Evolutionary conservation across 129 eudicot genomes (phyloP).

Genomic region (Lonicera japonica): DNA sequence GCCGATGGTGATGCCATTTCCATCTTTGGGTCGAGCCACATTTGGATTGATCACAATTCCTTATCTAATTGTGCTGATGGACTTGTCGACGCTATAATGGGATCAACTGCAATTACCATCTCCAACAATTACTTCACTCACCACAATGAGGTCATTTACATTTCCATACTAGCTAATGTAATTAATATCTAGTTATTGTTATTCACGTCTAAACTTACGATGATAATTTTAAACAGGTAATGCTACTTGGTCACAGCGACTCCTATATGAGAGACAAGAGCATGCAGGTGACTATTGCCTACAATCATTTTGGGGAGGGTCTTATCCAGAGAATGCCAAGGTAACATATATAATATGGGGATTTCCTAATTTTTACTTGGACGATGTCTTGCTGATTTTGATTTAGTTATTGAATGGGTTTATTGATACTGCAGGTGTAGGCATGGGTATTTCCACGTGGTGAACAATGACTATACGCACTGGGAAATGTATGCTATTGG

Average conservation of each 20-base stretch:
- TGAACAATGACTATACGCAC: conserved; percentile 85
- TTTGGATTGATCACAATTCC: conserved; percentile 84
- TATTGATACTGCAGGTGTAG: conserved; percentile 48
- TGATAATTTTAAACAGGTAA: too few relatives aligned
- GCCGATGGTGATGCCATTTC: conserved; percentile 88
- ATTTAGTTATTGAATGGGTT: background rate
- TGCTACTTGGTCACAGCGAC: conserved; percentile 91
- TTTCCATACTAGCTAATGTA: too few relatives aligned
- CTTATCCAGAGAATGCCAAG: conserved; percentile 99
- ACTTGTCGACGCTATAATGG: conserved; percentile 62
- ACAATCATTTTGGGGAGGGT: conserved; percentile 95
- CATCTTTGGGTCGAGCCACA: conserved; percentile 73
- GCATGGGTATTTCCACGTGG: conserved; percentile 82
- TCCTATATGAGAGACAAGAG: conserved; percentile 62
- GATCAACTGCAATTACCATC: conserved; percentile 75
- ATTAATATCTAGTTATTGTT: too few relatives aligned
- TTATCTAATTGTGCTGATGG: conserved; percentile 82
- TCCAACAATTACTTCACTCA: conserved; percentile 88
- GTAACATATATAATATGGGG: conserved; percentile 20
- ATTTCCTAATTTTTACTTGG: background rate
- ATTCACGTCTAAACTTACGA: too few relatives aligned
- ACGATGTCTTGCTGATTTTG: background rate
- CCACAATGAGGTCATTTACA: conserved; percentile 98
- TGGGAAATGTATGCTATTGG: conserved; percentile 97
- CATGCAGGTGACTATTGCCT: conserved; percentile 96